Percentiles rank a stretch among this genome's conserved stretches.
phyloP scores from a whole-genome alignment of 257 asterid genomes.

The Penstemon newberryi region DNA sequence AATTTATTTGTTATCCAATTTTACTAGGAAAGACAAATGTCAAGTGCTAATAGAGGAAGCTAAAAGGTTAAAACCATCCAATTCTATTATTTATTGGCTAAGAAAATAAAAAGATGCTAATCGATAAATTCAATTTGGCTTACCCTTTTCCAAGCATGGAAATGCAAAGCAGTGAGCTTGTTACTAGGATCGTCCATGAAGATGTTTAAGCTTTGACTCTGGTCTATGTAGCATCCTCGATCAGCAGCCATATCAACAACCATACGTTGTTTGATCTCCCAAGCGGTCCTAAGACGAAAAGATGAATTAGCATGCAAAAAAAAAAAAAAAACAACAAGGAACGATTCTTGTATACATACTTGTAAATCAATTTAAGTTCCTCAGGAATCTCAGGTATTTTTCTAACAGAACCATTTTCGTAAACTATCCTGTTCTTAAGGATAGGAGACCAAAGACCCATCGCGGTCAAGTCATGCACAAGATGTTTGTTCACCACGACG shows the following conservation, averaged over 20 bases:
- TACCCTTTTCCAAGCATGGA: slow-evolving; percentile 89
- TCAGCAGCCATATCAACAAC: slow-evolving; percentile 96
- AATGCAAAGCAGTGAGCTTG: slow-evolving; percentile 90
- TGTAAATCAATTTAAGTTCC: slow-evolving; percentile 71
- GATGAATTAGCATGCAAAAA: slow-evolving; percentile 22
- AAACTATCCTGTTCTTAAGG: slow-evolving; percentile 75
- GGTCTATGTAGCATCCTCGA: slow-evolving; percentile 96
- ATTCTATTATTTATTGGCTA: not conserved
- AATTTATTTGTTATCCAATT: too few species aligned
- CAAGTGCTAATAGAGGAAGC: not conserved
- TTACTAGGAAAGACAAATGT: not conserved
- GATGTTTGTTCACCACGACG: slow-evolving; percentile 98
- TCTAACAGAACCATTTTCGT: slow-evolving; percentile 91
- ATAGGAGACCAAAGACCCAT: slow-evolving; percentile 91
- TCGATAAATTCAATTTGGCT: not conserved
- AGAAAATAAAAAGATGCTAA: too few species aligned
- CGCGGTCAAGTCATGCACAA: slow-evolving; percentile 87
- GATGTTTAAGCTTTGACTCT: slow-evolving; percentile 93
- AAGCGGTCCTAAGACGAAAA: slow-evolving; percentile 61
- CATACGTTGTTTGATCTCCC: slow-evolving; percentile 88
- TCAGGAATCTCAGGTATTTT: slow-evolving; percentile 73
- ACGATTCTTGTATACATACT: slow-evolving; percentile 48
- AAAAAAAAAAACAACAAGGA: not conserved
- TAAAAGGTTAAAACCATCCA: not conserved
- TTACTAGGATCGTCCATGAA: slow-evolving; percentile 94